phyloP scores from a whole-genome alignment of 805 yeast species.

The Cyberlindnera petersonii region DNA sequence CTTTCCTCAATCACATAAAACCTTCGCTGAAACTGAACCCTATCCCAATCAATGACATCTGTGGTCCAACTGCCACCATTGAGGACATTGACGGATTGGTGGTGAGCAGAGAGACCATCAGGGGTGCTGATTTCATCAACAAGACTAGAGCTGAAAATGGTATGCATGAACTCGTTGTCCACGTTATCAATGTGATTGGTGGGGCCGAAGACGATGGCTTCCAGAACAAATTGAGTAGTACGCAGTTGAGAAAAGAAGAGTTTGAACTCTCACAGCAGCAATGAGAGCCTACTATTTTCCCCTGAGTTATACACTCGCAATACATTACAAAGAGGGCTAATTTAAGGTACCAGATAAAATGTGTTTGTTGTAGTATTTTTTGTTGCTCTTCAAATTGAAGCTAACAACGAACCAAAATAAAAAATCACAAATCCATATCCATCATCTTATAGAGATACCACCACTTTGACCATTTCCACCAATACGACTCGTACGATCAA shows the following conservation, averaged over 20 bases:
- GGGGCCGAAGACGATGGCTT: constrained; percentile 52
- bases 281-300: too few relatives aligned
- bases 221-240: constrained; percentile 79
- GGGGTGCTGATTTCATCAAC: constrained; percentile 76
- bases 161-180: constrained; percentile 46
- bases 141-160: constrained; percentile 54
- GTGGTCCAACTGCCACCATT: constrained; percentile 88
- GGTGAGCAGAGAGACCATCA: constrained; percentile 71
- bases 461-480: constrained; percentile 48
- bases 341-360: too few relatives aligned
- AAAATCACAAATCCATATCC: not conserved
- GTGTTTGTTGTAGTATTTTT: too few relatives aligned
- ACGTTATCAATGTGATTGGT: constrained; percentile 63
- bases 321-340: too few relatives aligned
- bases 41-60: constrained; percentile 71
- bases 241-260: constrained; percentile 55
- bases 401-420: not conserved
- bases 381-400: too few relatives aligned
- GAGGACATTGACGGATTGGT: constrained; percentile 74
- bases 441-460: constrained; percentile 35
- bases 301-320: too few relatives aligned
- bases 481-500: constrained; percentile 54
- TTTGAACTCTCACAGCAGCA: constrained; percentile 12
- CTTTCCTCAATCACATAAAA: constrained; percentile 46
- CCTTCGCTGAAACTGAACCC: constrained; percentile 48